Percentiles rank a stretch among this genome's conserved stretches.
Conservation (phyloP, 2,329 filamentous ascomycete species). For the Pseudocercospora musae region DNA sequence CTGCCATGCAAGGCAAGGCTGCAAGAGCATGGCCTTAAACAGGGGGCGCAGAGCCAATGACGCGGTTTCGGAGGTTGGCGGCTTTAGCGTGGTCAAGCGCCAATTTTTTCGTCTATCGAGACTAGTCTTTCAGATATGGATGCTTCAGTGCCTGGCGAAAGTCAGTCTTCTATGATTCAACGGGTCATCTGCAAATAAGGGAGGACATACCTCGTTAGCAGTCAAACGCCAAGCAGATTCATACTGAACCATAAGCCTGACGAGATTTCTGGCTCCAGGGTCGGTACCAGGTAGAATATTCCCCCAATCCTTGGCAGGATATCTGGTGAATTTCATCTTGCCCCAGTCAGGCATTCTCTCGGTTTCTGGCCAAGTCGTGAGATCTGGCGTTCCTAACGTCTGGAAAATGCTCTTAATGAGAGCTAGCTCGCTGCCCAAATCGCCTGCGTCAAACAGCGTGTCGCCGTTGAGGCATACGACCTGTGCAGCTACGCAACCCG, state of each 20-base stretch:
- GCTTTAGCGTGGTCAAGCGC: too few species aligned
- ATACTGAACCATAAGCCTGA: slow-evolving; percentile 67
- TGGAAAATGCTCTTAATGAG: slow-evolving; percentile 91
- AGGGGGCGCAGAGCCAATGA: not conserved
- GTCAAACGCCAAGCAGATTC: slow-evolving; percentile 65
- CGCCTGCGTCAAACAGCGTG: slow-evolving; percentile 79
- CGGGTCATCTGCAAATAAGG: not conserved
- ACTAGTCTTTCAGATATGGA: not conserved
- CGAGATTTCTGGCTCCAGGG: slow-evolving; percentile 60
- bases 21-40: not conserved
- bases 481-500: slow-evolving; percentile 81
- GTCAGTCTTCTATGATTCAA: not conserved
- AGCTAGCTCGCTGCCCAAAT: slow-evolving; percentile 86
- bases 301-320: slow-evolving; percentile 65
- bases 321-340: slow-evolving; percentile 74
- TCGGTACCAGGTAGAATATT: slow-evolving; percentile 63
- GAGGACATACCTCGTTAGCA: slow-evolving; percentile 56
- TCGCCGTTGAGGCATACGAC: slow-evolving; percentile 54
- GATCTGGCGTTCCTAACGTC: slow-evolving; percentile 80
- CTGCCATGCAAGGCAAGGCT: not conserved
- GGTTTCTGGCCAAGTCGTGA: slow-evolving; percentile 78
- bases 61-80: too few species aligned
- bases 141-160: not conserved
- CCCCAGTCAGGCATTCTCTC: slow-evolving; percentile 77
- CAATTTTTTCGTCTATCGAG: not conserved